Base-by-base conservation (phyloP, 352 stramenopile species). In the Globisporangium polare region DNA sequence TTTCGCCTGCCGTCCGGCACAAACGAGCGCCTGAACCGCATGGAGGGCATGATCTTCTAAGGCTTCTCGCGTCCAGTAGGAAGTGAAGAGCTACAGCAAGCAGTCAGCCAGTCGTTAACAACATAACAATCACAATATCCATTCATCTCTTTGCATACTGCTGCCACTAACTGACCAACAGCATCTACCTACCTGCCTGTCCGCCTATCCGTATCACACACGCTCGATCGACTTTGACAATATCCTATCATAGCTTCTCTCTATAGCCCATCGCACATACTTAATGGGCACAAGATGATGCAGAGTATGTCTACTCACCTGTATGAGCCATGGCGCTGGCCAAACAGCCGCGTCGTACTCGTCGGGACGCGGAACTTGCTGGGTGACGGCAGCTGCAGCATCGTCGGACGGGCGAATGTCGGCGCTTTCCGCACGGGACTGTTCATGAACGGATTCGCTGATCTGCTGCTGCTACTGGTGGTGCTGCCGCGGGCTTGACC, bases 21-120 rank as follows among this genome's bases (percentile, higher is more conserved):
- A 15, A 92, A 92, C 63, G 86, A 94, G 62, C 80, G 85, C 29
- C 66, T 95, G 42, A 90, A 92, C 69, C 86, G 85, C 63, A 89
- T 95, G 82, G 86, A 95, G 58, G 73, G 76, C 61, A 94, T 94
- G 85, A 94, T 94, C 72, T 90, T 89, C 75, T 93, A 86, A 58
- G 52, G 35, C 45, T 24, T 52, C 4, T 27, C 18, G 18, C 24
- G 3, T 13, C n/a, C 47, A 10, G 41, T 5, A 47, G 6, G n/a
- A 24, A 24, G 10, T 6, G 18, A n/a, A 53, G 24, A 54, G 47
- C 27, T 54, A 37, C 24, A 20, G 15, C 17, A 53, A 52, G 42
- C 9, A 52, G 7, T 51, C 45, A 17, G 26, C n/a, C 46, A 41
- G 49, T 41, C 18, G 17, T 39, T 35, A 26, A 20, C 41, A 54